phyloP scores from a whole-genome alignment of 192 early-diverging fungal species.

The Lobosporangium transversale region DNA sequence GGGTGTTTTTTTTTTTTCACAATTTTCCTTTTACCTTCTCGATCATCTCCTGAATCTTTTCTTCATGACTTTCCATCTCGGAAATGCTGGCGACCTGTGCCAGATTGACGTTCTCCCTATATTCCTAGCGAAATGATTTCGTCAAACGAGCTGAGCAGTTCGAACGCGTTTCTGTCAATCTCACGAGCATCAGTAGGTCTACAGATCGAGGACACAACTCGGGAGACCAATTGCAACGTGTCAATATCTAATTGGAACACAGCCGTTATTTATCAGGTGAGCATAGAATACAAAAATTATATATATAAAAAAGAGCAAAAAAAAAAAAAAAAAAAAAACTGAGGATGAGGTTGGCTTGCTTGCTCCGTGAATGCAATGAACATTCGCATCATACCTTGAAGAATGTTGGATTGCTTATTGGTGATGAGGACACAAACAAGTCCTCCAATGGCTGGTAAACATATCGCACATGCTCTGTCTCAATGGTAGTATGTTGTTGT shows the following conservation, averaged over 20 bases:
- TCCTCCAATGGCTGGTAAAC: slow-evolving; percentile 98
- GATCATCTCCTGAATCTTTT: slow-evolving; percentile 96
- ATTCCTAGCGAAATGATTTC: slow-evolving; percentile 93
- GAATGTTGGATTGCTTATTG: slow-evolving; percentile 94
- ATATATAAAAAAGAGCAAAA: neutral
- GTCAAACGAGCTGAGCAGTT: slow-evolving; percentile 93
- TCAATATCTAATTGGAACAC: slow-evolving; percentile 89
- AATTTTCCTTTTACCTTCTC: slow-evolving; percentile 63
- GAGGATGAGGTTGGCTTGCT: too few relatives aligned
- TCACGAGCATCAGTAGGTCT: slow-evolving; percentile 86
- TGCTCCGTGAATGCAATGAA: too few relatives aligned
- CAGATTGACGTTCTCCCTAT: slow-evolving; percentile 91
- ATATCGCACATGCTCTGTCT: slow-evolving; percentile 96
- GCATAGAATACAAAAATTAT: neutral
- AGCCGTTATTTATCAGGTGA: neutral
- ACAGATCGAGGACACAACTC: slow-evolving; percentile 92
- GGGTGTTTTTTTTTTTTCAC: neutral
- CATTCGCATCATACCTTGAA: slow-evolving; percentile 74
- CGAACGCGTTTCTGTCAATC: slow-evolving; percentile 87
- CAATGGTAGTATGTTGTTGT: slow-evolving; percentile 96
- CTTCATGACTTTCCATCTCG: slow-evolving; percentile 99
- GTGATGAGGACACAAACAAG: slow-evolving; percentile 96
- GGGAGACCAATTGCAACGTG: slow-evolving; percentile 92
- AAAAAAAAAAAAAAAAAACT: neutral
- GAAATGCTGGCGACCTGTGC: slow-evolving; percentile 91